phyloP scores from a whole-genome alignment of 345 rosid species.

The Dovyalis caffra region DNA sequence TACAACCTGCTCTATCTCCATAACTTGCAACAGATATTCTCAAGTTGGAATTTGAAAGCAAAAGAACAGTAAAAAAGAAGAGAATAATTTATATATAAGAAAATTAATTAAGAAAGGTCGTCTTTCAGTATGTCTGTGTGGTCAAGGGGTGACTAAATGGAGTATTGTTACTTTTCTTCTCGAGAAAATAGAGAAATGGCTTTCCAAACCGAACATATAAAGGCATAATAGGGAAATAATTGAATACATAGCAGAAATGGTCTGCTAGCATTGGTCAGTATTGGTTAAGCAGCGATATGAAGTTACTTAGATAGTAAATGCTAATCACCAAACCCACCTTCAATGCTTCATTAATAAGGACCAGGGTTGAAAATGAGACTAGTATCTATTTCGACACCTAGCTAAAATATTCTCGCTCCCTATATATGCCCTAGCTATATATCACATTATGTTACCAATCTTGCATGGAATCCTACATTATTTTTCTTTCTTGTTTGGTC shows the following conservation, averaged over 20 bases:
- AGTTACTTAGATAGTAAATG: neutral
- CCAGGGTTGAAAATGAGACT: neutral
- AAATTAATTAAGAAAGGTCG: neutral
- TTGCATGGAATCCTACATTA: neutral
- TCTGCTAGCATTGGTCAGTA: neutral
- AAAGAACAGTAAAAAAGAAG: neutral
- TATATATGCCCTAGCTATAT: neutral
- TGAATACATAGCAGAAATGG: neutral
- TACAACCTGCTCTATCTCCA: slow-evolving; percentile 24
- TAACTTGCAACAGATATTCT: neutral
- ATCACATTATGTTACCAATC: neutral
- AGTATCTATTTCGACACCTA: neutral
- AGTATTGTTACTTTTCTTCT: too few species aligned
- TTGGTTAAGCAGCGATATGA: neutral
- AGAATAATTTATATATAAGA: neutral
- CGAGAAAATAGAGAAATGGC: neutral
- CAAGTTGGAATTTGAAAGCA: neutral
- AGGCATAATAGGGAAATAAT: neutral
- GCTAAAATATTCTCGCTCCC: too few species aligned
- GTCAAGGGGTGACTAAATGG: too few species aligned
- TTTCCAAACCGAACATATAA: neutral
- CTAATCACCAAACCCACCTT: slow-evolving; percentile 11
- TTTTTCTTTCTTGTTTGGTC: neutral
- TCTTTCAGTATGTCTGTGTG: neutral
- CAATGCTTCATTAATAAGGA: slow-evolving; percentile 6